Conservation (phyloP, 1,284 basidiomycete species). For the Malassezia obtusa region DNA sequence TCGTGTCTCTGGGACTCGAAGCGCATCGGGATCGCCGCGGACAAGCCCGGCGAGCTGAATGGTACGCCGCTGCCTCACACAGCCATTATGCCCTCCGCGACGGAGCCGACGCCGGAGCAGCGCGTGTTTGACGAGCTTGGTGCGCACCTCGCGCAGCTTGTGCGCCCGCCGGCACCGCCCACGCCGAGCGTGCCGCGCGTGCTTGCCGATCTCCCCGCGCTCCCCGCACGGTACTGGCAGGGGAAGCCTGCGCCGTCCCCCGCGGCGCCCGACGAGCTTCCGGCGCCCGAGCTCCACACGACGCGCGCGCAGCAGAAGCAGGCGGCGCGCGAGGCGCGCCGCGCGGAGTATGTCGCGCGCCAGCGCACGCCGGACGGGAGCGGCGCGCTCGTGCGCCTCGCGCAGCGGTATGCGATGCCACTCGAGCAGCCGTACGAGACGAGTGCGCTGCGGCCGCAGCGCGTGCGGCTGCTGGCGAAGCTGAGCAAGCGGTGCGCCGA, state of each 20-base stretch:
- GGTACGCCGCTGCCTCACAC: slow-evolving; percentile 19
- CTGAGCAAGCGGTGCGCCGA: slow-evolving; percentile 85
- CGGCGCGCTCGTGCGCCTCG: slow-evolving; percentile 60
- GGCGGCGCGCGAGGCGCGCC: slow-evolving; percentile 1
- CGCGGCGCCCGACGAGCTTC: not conserved
- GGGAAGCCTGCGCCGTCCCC: not conserved
- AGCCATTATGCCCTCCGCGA: not conserved
- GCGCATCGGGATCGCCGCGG: slow-evolving; percentile 78
- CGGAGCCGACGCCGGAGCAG: not conserved
- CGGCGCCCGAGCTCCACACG: slow-evolving; percentile 49
- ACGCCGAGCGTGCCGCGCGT: not conserved
- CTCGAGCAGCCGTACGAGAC: slow-evolving; percentile 49
- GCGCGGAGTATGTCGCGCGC: slow-evolving; percentile 29
- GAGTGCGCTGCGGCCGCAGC: slow-evolving; percentile 50
- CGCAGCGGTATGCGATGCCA: slow-evolving; percentile 66
- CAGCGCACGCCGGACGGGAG: not conserved
- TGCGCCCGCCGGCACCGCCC: slow-evolving; percentile 1
- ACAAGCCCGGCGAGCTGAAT: slow-evolving; percentile 84
- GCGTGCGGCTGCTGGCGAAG: slow-evolving; percentile 74
- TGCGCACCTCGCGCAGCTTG: slow-evolving; percentile 29
- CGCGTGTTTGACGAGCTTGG: slow-evolving; percentile 26
- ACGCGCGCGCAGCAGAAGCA: slow-evolving; percentile 1
- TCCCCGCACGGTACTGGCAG: slow-evolving; percentile 8
- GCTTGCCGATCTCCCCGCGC: not conserved
- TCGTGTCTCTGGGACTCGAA: slow-evolving; percentile 91